Evolutionary conservation across 805 yeast species (phyloP).

Genomic region (Pichia sporocuriosa): DNA sequence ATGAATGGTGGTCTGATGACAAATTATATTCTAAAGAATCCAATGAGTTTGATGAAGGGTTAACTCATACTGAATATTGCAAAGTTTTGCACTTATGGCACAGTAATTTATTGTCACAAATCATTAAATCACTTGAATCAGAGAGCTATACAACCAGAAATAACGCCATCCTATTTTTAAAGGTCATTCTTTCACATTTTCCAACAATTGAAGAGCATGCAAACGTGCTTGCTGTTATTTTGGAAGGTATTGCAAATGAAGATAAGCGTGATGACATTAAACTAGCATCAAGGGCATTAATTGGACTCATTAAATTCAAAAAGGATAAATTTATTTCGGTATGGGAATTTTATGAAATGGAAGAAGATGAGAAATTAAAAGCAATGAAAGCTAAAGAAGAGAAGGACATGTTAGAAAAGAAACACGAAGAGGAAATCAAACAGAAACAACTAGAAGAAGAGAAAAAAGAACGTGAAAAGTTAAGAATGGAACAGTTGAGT

Average conservation of each 20-base stretch:
- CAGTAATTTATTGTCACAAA: conserved; percentile 36
- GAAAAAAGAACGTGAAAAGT: conserved; percentile 15
- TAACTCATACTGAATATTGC: conserved; percentile 31
- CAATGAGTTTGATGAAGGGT: neutral
- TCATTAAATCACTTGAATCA: conserved; percentile 38
- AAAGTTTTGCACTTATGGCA: conserved; percentile 51
- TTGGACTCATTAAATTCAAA: conserved; percentile 57
- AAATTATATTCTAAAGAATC: conserved; percentile 15
- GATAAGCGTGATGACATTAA: conserved; percentile 78
- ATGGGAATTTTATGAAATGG: conserved; percentile 51
- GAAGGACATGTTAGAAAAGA: conserved; percentile 16
- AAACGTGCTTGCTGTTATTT: conserved; percentile 37
- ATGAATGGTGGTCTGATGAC: conserved; percentile 27
- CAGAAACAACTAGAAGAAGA: conserved; percentile 15
- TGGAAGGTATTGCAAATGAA: conserved; percentile 39
- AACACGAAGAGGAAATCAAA: conserved; percentile 14
- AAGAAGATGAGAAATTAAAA: conserved; percentile 35
- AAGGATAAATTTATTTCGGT: conserved; percentile 42
- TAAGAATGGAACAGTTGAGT: conserved; percentile 2
- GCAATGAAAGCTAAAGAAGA: conserved; percentile 22
- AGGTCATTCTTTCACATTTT: conserved; percentile 49
- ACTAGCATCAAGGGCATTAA: conserved; percentile 65
- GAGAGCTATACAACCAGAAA: conserved; percentile 71
- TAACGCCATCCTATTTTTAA: conserved; percentile 72
- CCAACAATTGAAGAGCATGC: conserved; percentile 69